Base-by-base conservation (phyloP, 2,329 filamentous ascomycete species). In the Colletotrichum aenigma region DNA sequence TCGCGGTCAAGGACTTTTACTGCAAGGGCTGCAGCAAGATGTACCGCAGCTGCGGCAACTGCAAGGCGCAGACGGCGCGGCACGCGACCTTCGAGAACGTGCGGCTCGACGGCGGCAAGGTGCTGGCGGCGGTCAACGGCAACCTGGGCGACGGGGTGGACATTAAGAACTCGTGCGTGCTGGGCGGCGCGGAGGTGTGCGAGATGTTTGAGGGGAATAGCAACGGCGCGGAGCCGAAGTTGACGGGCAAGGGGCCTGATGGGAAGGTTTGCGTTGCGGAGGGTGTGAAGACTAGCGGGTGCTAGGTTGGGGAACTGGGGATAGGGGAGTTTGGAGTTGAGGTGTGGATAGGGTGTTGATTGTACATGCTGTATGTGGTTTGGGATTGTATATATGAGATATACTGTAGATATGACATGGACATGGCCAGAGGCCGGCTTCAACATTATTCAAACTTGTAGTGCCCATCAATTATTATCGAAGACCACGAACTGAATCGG, bases 1-100 rank as follows among this genome's bases (percentile, higher is more conserved):
- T 77, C 52, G 85, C 84, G 55, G 72, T 84, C 71, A 81, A 82
- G 75, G 80, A 85, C 81, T 89, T 87, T 79, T 85, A 83, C 60
- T 85, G 85, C 70, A 82, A 83, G 75, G 81, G 84, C 77, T 86
- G 86, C 55, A 87, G 87, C 56, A 89, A 88, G 76, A 80, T 89
- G 24, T 88, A 88, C 80, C 85, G 87, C 70, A 84, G 82, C 26
- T 89, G 87, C 79, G 87, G 87, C 66, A 88, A 89, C 83, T 90
- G 88, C 83, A 83, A 80, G n/a, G 0, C 58, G 83, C 76, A 52
- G 81, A 83, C 75, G 81, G 75, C 81, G 62, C 85, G 88, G 73
- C 82, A 83, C 74, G 85, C 87, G 70, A 84, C 86, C 62, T 85
- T 90, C 73, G 82, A 86, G 76, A 87, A 86, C 77, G 82, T 89